A percentile compares a stretch with the other conserved stretches of the same genome.
phyloP scores from a whole-genome alignment of 2,329 filamentous ascomycete genomes.

The Xylaria sp. region DNA sequence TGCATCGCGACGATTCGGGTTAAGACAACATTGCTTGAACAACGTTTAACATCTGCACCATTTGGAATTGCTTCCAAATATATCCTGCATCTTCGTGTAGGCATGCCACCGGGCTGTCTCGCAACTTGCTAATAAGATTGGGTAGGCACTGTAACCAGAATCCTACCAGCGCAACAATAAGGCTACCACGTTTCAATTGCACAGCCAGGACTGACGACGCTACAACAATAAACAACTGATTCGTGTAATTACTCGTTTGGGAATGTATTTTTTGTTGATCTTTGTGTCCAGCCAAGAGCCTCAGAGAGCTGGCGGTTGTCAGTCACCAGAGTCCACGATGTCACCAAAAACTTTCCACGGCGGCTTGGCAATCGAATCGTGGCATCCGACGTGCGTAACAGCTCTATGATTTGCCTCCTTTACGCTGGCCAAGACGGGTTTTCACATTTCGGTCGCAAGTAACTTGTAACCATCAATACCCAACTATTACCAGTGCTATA shows the following conservation, averaged over 20 bases:
- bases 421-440: slow-evolving; percentile 14
- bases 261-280: slow-evolving; percentile 20
- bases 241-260: slow-evolving; percentile 8
- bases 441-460: slow-evolving; percentile 8
- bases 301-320: slow-evolving; percentile 18
- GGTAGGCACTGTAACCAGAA: neutral
- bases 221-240: slow-evolving; percentile 11
- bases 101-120: slow-evolving; percentile 1
- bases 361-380: slow-evolving; percentile 30
- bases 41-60: slow-evolving; percentile 1
- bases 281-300: slow-evolving; percentile 20
- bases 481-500: neutral
- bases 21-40: slow-evolving; percentile 8
- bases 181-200: neutral
- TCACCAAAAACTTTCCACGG: slow-evolving; percentile 21
- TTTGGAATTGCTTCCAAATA: slow-evolving; percentile 38
- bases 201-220: neutral
- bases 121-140: neutral
- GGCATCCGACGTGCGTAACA: slow-evolving; percentile 16
- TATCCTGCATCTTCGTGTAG: slow-evolving; percentile 21
- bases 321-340: slow-evolving; percentile 16
- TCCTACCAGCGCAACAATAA: neutral
- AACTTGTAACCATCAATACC: neutral
- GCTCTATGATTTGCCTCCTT: neutral
- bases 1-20: slow-evolving; percentile 17